Evolutionary conservation across 2,329 filamentous ascomycete species (phyloP), one percentile per base, ranked within the genome.

Genomic region (Pseudogymnoascus sp.): DNA sequence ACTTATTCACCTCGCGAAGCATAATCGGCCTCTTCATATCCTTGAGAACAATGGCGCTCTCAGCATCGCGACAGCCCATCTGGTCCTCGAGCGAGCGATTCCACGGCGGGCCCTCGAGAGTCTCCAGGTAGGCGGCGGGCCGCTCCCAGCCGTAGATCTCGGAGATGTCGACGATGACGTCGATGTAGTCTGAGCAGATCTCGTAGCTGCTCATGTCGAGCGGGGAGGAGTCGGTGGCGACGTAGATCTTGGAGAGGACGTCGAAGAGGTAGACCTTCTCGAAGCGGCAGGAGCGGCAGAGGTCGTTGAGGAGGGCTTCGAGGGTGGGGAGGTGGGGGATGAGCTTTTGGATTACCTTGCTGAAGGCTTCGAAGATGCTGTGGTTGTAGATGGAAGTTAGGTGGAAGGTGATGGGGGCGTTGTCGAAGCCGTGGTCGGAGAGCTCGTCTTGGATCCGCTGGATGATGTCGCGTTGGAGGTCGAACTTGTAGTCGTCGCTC

Each of bases 201-300:
- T 97, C 94, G 74, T 99, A 99, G 72, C 90, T 93, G 41, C 90
- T 89, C 81, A 97, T 94, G 70, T 97, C 93, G 32, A 93, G 90
- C 0, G 93, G 93, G 38, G 90, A 88, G 30, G 88, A 94, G 73
- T 99, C 94, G 4, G 93, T 97, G 0, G 94, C 94, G 67, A 99
- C 96, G 77, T 99, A 99, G 64, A 99, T 96, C 77, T 99, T 99
- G 76, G 90, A 96, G 67, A 96, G 83, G 7, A 97, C 92, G 71
- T 99, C 95, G 72, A 99, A 99, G 6, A 99, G 84, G 73, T 99
- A 99, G 3, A 92, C 93, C 76, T 99, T 99, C 73, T 97, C 92
- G 72, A 99, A 97, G 57, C 90, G 89, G 71, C 92, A 97, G 12
- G 91, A 94, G 64, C 89, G 90, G 76, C 91, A 95, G 41, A 99